These are phyloP conservation scores for Taiwanofungus camphoratus DNA, from an alignment of 1,284 basidiomycete genomes.

Conservation along the genomic window DNA sequence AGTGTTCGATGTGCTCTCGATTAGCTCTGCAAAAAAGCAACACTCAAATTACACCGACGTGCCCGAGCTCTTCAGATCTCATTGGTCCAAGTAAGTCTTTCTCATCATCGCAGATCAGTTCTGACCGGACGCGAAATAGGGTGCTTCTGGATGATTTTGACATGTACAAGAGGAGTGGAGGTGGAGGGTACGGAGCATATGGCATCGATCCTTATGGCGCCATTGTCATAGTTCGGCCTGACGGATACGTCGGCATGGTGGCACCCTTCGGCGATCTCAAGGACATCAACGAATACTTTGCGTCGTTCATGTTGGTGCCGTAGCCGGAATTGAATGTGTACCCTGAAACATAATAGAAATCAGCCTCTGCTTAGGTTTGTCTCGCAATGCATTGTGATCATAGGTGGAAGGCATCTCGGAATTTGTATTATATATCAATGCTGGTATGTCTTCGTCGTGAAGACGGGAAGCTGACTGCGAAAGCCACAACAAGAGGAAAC, in stretches of 20 bases:
- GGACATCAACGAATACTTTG: conserved; percentile 50
- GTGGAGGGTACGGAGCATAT: conserved; percentile 40
- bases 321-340: background rate
- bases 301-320: conserved; percentile 26
- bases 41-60: conserved; percentile 43
- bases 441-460: too few relatives aligned
- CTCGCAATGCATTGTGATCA: too few relatives aligned
- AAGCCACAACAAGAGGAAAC: too few relatives aligned
- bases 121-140: too few relatives aligned
- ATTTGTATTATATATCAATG: too few relatives aligned
- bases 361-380: too few relatives aligned
- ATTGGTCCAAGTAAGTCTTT: conserved; percentile 58
- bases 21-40: conserved; percentile 42
- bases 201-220: conserved; percentile 53
- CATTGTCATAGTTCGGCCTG: conserved; percentile 64
- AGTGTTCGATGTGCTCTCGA: conserved; percentile 52
- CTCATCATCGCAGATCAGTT: too few relatives aligned
- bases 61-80: conserved; percentile 47
- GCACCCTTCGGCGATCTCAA: conserved; percentile 40
- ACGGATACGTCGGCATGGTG: conserved; percentile 66
- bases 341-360: too few relatives aligned
- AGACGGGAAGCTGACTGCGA: too few relatives aligned
- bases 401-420: too few relatives aligned
- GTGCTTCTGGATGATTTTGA: conserved; percentile 33
- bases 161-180: conserved; percentile 29